Evolutionary conservation across 164 flowering plant species (phyloP), one percentile per base, ranked within the genome.

Genomic region (Aristolochia californica): DNA sequence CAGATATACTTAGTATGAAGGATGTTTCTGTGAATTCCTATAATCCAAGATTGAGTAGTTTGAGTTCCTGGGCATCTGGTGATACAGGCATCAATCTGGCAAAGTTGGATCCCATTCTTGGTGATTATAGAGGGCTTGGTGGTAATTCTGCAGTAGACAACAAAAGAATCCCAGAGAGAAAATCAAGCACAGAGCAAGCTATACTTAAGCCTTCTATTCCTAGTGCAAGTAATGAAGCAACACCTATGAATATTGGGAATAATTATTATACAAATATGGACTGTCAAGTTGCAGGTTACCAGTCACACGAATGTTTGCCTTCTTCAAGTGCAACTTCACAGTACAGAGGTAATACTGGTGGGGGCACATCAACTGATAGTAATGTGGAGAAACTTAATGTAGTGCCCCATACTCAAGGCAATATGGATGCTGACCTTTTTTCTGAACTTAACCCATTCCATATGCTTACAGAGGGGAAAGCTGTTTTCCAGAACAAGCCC

Each of bases 361-460:
- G 79, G 53, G 64, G 69, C 47, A 62, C 66, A 67, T 63, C 62
- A 55, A 74, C 58, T 65, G 77, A 74, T 63, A 83, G 76, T 73
- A 79, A 75, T 59, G 48, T 53, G 54, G 75, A 74, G 69, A 79
- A 87, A 68, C 57, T 75, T 48, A 87, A 83, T 65, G 76, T 74
- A 9, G 78, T 77, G 49, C 93, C 96, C 27, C 75, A 75, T 70
- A 52, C 67, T 43, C 86, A 74, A 59, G 75, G 68, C 55, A 70
- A 48, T 60, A 89, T 84, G 49, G 87, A 91, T 57, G 49, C 84
- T 1, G 71, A 81, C 69, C 95, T 91, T 53, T 94, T 94, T 77
- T 87, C 93, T 25, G 99, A 94, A 63, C 86, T 94, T 56, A 89
- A 94, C 72, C 99, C 99, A 12, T 84, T 94, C 52, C 85, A 73